Conservation (phyloP, 140 eudicot species). For the Cichorium intybus region DNA sequence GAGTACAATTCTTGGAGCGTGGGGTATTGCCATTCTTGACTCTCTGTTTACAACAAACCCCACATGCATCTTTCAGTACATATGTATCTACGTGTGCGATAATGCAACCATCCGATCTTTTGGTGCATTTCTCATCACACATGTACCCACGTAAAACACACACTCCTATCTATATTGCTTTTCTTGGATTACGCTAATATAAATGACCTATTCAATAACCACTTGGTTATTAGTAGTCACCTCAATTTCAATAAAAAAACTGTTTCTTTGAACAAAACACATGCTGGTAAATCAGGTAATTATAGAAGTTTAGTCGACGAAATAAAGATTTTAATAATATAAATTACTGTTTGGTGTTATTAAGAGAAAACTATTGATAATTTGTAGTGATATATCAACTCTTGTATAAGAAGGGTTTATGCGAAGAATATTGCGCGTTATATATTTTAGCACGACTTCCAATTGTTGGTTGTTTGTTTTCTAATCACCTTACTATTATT, state of each 20-base stretch:
- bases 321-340: too few species aligned
- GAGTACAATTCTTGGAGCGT: conserved; percentile 23
- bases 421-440: too few species aligned
- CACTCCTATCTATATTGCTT: conserved; percentile 1
- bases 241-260: not conserved
- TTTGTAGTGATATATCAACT: too few species aligned
- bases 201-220: too few species aligned
- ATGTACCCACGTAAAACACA: conserved; percentile 71
- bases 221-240: too few species aligned
- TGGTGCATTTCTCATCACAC: conserved; percentile 45
- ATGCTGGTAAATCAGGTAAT: too few species aligned
- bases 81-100: conserved; percentile 79
- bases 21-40: conserved; percentile 22
- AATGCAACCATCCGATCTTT: conserved; percentile 37
- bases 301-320: too few species aligned
- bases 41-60: conserved; percentile 27
- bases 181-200: not conserved
- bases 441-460: not conserved
- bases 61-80: conserved; percentile 34
- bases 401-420: too few species aligned
- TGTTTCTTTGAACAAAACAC: not conserved
- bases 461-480: not conserved
- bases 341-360: too few species aligned
- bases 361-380: too few species aligned
- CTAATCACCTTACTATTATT: not conserved